Base-by-base conservation (phyloP, 305 asterid species). In the Solanum aculeatissimum region DNA sequence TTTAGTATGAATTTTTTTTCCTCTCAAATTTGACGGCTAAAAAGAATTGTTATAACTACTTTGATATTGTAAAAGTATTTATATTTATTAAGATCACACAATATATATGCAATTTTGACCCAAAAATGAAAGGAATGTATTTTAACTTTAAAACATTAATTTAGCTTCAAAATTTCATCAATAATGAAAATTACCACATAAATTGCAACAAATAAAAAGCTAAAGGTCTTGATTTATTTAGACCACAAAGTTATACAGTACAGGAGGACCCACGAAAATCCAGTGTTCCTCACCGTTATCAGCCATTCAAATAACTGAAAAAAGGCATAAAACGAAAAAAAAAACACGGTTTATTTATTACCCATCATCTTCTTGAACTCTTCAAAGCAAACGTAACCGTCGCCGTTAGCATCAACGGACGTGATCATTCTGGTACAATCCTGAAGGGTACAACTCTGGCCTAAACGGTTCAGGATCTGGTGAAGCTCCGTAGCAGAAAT, bases 351-450 rank as follows among this genome's bases (percentile, higher is more conserved):
- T 72, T 80, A 54, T 43, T 81, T 86, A 43, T 77, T 89, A 10
- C 90, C 88, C 98, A 95, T 95, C 98, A 95, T 95, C 87, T 83
- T 88, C 90, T 84, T 88, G 62, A 95, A 95, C 86, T 95, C 98
- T 1, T 87, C 88, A 53, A 93, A 94, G 85, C 83, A 85, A 14
- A 95, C 98, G 69, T 27, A 87, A 9, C 97, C 98, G 63, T 95
- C 97, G 1, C 96, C 94, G 25, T 95, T 90, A 13, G 94, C 71
- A 88, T 95, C 98, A 16, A 95, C 95, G 75, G 95, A 83, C 60
- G 77, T 70, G 89, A 95, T 94, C 98, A 95, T 95, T 5, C 69
- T 92, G 70, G 85, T 90, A 80, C 98, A 95, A 47, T 91, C 95
- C 11, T 80, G 71, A 32, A 87, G 84, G 47, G 95, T 84, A 87